A percentile compares a stretch with the other conserved stretches of the same genome.
Evolutionary conservation across 768 basidiomycete genomes (phyloP).

Genomic region (Boletus rex-veris): DNA sequence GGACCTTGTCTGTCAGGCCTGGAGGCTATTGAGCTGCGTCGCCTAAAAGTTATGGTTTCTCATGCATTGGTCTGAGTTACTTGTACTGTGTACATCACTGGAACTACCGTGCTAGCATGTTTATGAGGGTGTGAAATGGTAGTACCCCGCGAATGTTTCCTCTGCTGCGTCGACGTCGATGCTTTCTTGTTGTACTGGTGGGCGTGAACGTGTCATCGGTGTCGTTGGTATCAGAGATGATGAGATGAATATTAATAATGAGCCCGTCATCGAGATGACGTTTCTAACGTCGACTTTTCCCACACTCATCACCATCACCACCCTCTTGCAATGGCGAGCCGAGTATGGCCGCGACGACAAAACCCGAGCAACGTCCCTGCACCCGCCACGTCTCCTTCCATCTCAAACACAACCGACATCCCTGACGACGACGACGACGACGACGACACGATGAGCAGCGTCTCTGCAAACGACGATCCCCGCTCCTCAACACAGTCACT

Average conservation of each 20-base stretch:
- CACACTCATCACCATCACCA: constrained; percentile 20
- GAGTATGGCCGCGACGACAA: constrained; percentile 23
- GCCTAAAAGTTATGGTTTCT: too few species aligned
- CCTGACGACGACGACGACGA: constrained; percentile 26
- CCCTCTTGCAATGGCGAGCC: constrained; percentile 20
- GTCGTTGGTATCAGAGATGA: too few species aligned
- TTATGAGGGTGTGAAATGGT: too few species aligned
- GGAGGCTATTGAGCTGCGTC: constrained; percentile 9
- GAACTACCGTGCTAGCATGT: background rate
- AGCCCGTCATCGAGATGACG: too few species aligned
- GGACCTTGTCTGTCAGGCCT: constrained; percentile 2
- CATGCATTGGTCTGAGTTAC: background rate
- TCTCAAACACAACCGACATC: background rate
- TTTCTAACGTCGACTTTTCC: constrained; percentile 2
- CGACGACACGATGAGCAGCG: constrained; percentile 21
- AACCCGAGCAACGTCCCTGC: background rate
- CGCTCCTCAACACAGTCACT: background rate
- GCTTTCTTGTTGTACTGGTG: too few species aligned
- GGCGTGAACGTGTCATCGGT: too few species aligned
- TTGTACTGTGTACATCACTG: background rate
- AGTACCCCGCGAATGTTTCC: too few species aligned
- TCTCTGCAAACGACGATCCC: constrained; percentile 10
- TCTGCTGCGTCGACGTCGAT: too few species aligned
- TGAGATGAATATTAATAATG: too few species aligned
- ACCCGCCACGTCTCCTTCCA: background rate